phyloP scores from a whole-genome alignment of 2,329 filamentous ascomycete species.

The Venturia nashicola region DNA sequence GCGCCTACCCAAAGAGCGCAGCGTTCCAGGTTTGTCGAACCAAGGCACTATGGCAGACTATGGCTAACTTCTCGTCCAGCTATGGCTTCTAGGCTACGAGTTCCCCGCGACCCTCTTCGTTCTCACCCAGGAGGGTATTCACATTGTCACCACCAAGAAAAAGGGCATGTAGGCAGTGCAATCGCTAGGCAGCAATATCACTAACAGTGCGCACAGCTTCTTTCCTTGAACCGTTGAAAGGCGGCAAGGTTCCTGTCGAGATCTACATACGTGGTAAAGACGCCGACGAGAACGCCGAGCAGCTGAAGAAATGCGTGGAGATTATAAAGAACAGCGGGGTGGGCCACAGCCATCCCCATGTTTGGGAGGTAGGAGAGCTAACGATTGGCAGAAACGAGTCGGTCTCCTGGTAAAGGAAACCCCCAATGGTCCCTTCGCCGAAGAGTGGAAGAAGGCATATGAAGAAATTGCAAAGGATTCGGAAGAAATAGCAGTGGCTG shows the following conservation, averaged over 20 bases:
- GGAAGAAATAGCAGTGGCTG: slow-evolving; percentile 76
- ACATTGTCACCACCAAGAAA: slow-evolving; percentile 91
- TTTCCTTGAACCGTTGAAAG: slow-evolving; percentile 83
- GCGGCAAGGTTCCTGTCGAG: slow-evolving; percentile 84
- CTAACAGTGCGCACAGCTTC: slow-evolving; percentile 48
- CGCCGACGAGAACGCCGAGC: slow-evolving; percentile 78
- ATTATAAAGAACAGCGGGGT: slow-evolving; percentile 80
- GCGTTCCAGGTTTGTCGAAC: slow-evolving; percentile 68
- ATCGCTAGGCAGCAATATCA: background rate
- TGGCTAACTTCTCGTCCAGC: slow-evolving; percentile 40
- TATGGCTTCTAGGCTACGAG: slow-evolving; percentile 97
- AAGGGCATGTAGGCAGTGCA: slow-evolving; percentile 52
- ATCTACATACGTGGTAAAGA: slow-evolving; percentile 88
- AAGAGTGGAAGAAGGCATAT: slow-evolving; percentile 88
- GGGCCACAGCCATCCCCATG: slow-evolving; percentile 28
- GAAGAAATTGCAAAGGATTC: slow-evolving; percentile 68
- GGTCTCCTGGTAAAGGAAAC: slow-evolving; percentile 77
- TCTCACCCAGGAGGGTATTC: slow-evolving; percentile 75
- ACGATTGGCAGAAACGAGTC: slow-evolving; percentile 60
- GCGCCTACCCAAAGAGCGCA: slow-evolving; percentile 87
- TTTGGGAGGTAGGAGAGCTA: background rate
- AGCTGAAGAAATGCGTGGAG: slow-evolving; percentile 73
- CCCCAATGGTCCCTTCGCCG: slow-evolving; percentile 77
- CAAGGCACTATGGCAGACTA: background rate
- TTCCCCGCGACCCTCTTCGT: slow-evolving; percentile 94